phyloP scores from a whole-genome alignment of 495 filamentous ascomycete species.

The Talaromyces liani region DNA sequence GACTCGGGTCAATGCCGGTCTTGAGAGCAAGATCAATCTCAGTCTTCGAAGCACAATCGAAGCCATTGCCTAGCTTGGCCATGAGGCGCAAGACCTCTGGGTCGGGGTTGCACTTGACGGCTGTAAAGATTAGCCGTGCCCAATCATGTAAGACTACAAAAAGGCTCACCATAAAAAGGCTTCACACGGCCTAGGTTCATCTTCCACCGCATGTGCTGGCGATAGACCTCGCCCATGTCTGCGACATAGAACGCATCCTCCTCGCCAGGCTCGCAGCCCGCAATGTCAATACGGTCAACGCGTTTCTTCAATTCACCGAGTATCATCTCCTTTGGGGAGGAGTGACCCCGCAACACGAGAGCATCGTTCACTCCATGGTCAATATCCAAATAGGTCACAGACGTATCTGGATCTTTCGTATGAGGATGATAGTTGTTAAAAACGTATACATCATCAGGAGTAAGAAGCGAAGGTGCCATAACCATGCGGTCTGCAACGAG shows the following conservation, averaged over 20 bases:
- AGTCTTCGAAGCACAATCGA: constrained; percentile 95
- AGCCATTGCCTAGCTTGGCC: constrained; percentile 81
- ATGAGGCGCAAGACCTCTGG: constrained; percentile 81
- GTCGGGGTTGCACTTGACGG: constrained; percentile 98
- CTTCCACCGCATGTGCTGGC: constrained; percentile 98
- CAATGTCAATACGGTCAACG: constrained; percentile 72
- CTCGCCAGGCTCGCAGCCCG: constrained; percentile 78
- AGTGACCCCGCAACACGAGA: constrained; percentile 32
- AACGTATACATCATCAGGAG: constrained; percentile 44
- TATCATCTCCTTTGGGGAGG: constrained; percentile 55
- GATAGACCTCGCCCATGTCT: constrained; percentile 96
- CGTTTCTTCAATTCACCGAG: constrained; percentile 73
- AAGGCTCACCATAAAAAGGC: constrained; percentile 82
- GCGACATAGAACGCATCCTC: constrained; percentile 98
- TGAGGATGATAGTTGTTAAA: constrained; percentile 22
- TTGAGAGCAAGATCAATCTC: constrained; percentile 89
- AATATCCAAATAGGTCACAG: constrained; percentile 11
- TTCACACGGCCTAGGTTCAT: constrained; percentile 84
- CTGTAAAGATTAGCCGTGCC: constrained; percentile 31
- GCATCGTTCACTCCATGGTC: constrained; percentile 34
- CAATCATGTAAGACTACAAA: background rate
- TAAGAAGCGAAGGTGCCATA: constrained; percentile 69
- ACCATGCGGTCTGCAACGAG: constrained; percentile 27
- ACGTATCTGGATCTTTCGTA: constrained; percentile 12
- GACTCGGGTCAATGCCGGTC: constrained; percentile 77